Conservation (phyloP, 352 stramenopile species). For the Pythium sp. region DNA sequence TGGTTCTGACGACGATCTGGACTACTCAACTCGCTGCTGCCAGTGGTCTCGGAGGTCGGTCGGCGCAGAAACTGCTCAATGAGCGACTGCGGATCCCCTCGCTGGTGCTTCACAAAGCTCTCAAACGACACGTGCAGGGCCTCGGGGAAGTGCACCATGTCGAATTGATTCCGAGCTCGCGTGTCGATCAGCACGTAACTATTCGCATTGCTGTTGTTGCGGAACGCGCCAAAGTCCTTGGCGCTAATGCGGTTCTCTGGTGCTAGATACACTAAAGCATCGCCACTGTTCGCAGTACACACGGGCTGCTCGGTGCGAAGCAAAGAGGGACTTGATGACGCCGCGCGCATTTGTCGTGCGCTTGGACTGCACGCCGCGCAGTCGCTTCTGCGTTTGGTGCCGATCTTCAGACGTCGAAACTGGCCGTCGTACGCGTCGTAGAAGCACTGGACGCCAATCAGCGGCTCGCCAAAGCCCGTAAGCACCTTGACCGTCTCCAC, state of each 20-base stretch:
- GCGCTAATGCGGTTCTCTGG: slow-evolving; percentile 33
- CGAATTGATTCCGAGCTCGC: slow-evolving; percentile 51
- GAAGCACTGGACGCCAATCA: slow-evolving; percentile 66
- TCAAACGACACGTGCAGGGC: slow-evolving; percentile 64
- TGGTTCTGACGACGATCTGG: background rate
- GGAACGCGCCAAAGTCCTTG: slow-evolving; percentile 36
- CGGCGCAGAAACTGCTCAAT: background rate
- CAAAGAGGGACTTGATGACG: background rate
- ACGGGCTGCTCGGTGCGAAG: background rate
- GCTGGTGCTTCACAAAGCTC: slow-evolving; percentile 24
- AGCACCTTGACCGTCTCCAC: slow-evolving; percentile 93
- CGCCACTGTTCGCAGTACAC: background rate
- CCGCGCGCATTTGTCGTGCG: background rate
- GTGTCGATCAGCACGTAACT: slow-evolving; percentile 65
- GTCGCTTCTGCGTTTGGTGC: slow-evolving; percentile 24
- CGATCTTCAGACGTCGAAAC: slow-evolving; percentile 66
- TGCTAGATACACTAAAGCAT: background rate
- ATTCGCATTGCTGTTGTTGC: slow-evolving; percentile 7
- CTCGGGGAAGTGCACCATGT: slow-evolving; percentile 75
- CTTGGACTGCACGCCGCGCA: slow-evolving; percentile 35
- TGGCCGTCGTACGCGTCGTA: slow-evolving; percentile 78
- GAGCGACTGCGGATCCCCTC: slow-evolving; percentile 11
- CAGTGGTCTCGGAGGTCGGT: background rate
- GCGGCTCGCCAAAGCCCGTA: slow-evolving; percentile 47
- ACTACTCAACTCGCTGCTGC: background rate